A percentile compares a stretch with the other conserved stretches of the same genome.
phyloP scores from a whole-genome alignment of 805 yeast species.

The Lipomyces sp. region DNA sequence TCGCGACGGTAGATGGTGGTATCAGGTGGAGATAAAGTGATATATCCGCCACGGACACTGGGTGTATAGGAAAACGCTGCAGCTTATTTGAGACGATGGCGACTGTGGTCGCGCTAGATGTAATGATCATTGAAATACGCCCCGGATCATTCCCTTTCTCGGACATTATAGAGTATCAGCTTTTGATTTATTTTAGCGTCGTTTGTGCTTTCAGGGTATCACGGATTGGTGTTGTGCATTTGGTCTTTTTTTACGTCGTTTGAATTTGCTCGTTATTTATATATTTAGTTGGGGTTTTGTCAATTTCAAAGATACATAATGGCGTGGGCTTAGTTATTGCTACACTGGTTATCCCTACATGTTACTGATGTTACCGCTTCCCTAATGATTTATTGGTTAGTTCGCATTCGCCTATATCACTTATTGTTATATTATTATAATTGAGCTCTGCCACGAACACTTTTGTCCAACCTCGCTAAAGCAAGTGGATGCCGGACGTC shows the following conservation, averaged over 20 bases:
- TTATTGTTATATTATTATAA: background rate
- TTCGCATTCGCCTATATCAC: background rate
- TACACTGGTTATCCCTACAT: background rate
- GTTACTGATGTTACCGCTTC: background rate
- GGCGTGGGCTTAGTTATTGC: background rate
- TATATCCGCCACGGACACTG: background rate
- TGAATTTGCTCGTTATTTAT: conserved; percentile 2
- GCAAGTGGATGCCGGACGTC: too few species aligned
- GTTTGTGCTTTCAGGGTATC: background rate
- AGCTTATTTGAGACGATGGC: background rate
- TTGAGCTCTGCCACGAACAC: background rate
- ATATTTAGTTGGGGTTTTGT: background rate
- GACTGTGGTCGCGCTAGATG: background rate
- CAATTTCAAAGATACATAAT: conserved; percentile 2
- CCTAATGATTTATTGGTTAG: background rate
- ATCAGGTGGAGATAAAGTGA: conserved; percentile 37
- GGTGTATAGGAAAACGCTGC: background rate
- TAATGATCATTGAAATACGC: background rate
- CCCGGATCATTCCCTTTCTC: background rate
- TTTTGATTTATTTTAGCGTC: background rate
- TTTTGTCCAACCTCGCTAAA: too few species aligned
- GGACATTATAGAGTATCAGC: background rate
- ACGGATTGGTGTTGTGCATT: conserved; percentile 3
- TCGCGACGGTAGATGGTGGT: conserved; percentile 47
- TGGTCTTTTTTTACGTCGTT: background rate